Conservation (phyloP, 169 alveolate species). For the Plasmodium fragile region DNA sequence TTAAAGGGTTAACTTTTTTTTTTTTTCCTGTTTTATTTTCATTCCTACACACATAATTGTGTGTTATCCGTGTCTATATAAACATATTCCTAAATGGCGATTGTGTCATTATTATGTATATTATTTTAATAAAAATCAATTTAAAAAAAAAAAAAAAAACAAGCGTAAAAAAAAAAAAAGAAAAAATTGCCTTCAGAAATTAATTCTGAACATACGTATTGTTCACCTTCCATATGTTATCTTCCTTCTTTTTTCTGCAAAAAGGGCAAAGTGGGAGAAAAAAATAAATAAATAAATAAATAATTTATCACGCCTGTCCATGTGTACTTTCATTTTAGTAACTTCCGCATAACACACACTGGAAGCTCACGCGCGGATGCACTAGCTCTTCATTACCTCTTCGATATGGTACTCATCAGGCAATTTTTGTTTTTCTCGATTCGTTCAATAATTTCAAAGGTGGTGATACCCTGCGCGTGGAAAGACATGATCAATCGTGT, state of each 20-base stretch:
- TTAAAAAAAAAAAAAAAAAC: conserved; percentile 13
- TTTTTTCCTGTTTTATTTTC: conserved; percentile 4
- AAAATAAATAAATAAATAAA: not conserved
- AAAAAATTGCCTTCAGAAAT: not conserved
- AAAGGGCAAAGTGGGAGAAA: not conserved
- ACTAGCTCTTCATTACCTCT: conserved; percentile 22
- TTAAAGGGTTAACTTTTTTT: not conserved
- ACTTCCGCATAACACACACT: not conserved
- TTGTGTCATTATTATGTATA: conserved; percentile 4
- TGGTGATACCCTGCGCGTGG: conserved; percentile 70
- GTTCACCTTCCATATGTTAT: conserved; percentile 56
- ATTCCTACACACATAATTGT: not conserved
- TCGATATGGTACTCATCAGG: conserved; percentile 47
- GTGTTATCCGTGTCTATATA: not conserved
- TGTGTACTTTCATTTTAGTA: not conserved
- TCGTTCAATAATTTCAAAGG: conserved; percentile 73
- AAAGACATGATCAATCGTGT: not conserved
- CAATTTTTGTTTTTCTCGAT: conserved; percentile 59
- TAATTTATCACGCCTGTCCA: not conserved
- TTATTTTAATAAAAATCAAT: conserved; percentile 15
- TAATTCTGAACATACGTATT: conserved; percentile 33
- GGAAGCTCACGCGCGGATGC: not conserved
- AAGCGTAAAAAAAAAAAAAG: conserved; percentile 18
- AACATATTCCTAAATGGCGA: not conserved
- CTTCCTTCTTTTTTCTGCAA: conserved; percentile 71